Evolutionary conservation across 1,139 yeast genomes (phyloP), one percentile per base, ranked within the genome.

Genomic region (Geotrichum bryndzae): DNA sequence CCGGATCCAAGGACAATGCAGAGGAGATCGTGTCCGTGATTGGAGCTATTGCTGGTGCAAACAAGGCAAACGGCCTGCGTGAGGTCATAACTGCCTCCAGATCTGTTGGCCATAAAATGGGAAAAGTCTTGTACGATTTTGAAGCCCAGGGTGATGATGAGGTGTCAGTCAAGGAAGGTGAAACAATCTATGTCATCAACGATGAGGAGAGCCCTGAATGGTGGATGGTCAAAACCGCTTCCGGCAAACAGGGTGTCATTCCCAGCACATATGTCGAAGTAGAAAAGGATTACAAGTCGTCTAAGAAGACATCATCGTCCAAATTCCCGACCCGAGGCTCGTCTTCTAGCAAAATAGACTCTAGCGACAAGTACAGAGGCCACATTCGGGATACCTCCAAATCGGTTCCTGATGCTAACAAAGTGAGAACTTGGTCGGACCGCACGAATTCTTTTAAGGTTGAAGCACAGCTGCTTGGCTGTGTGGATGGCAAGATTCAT

Each of bases 381-480:
- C 23, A 31, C 13, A 46, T 53, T 45, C 22, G 35, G 23, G 59
- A 56, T 15, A 56, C 62, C 2, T 45, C 58, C 2, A 51, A 67
- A 58, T 63, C 69, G 45, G 64, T 66, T 65, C 98, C 99, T 10
- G 92, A 92, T 71, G 79, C 84, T 64, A 88, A 87, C 68, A 85
- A 96, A 69, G 85, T 92, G 33, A 84, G 99, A 73, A 88, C 96
- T 11, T 94, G 99, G 99, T 91, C 94, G 63, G 99, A 94, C 75
- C 84, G 96, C 69, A 82, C 96, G 8, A 97, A 97, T 10, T 81
- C 96, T 0, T 94, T 94, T 78, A 91, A 90, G 75, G 99, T 95
- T 38, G 98, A 94, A 68, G 99, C 99, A 3, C 97, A 92, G 72
- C 87, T 94, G 67, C 82, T 94, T 68, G 99, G 99, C 27, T 89